Evolutionary conservation across 352 stramenopile genomes (phyloP), one percentile per base, ranked within the genome.

Genomic region (Globisporangium okanoganense): DNA sequence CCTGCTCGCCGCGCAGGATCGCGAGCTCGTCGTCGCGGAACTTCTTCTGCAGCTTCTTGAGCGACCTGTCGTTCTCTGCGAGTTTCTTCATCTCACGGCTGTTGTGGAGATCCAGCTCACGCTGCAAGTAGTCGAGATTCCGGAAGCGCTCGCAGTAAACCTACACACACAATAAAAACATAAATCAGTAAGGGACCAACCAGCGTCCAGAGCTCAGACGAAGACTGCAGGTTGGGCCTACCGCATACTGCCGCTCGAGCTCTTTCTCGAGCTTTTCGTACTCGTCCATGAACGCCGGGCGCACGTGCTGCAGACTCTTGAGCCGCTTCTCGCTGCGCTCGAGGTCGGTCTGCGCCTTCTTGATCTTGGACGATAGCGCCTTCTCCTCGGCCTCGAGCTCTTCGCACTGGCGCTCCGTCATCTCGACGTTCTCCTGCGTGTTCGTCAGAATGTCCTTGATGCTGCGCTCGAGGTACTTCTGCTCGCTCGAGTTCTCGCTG

Each of bases 201-300:
- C 10, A 40, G 35, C 4, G 10, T n/a, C 35, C 12, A 14, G 9
- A 40, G 0, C 35, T 40, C 35, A 16, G 8, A 10, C 25, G 12
- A 49, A 33, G n/a, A 33, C 3, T 5, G 16, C 38, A n/a, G 38
- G 16, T 5, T 4, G n/a, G 22, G 72, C 73, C 27, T 33, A 94
- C 79, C 29, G 96, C 90, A 64, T 99, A 99, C 70, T 98, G 92
- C 5, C 91, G 83, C 74, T 98, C 86, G 40, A 99, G 82, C 58
- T 99, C 96, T 45, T 94, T 88, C 76, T 99, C 95, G 18, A 99
- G 83, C 75, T 97, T 97, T 61, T 99, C 96, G 59, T 98, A 98
- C 72, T 99, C 96, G 73, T 99, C 96, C 89, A 98, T 98, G 65
- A 98, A 99, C 35, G 95, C 87, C 38, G 96, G 95, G 3, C 94